A percentile compares a stretch with the other conserved stretches of the same genome.
Evolutionary conservation across 306 rosid genomes (phyloP).

Genomic region (Datisca glomerata): DNA sequence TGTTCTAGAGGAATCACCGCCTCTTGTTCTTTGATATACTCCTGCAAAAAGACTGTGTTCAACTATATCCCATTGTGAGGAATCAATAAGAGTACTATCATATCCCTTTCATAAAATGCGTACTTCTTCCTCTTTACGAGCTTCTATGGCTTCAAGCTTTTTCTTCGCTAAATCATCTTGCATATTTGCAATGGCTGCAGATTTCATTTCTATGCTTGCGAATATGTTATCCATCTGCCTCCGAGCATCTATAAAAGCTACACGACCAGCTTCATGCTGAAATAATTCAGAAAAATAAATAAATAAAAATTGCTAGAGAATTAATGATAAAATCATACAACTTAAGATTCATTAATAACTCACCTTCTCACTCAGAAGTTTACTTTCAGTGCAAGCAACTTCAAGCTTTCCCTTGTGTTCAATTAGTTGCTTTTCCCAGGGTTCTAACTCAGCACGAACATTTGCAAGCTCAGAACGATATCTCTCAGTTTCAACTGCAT

Average conservation of each 20-base stretch:
- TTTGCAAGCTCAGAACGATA: slow-evolving; percentile 63
- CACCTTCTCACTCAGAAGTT: slow-evolving; percentile 79
- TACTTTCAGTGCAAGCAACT: slow-evolving; percentile 61
- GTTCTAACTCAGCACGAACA: slow-evolving; percentile 85
- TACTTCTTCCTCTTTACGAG: slow-evolving; percentile 66
- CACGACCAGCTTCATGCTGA: slow-evolving; percentile 78
- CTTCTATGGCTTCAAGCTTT: slow-evolving; percentile 51
- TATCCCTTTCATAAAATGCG: slow-evolving; percentile 14
- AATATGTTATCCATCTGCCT: slow-evolving; percentile 51
- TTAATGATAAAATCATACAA: too few relatives aligned
- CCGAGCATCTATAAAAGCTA: slow-evolving; percentile 59
- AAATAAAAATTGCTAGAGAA: neutral
- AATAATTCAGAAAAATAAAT: slow-evolving; percentile 6
- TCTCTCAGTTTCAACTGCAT: slow-evolving; percentile 81
- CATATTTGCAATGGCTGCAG: slow-evolving; percentile 34
- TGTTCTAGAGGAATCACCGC: slow-evolving; percentile 76
- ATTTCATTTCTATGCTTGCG: slow-evolving; percentile 42
- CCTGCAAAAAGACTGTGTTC: slow-evolving; percentile 31
- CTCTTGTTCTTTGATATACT: slow-evolving; percentile 63
- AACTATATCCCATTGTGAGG: slow-evolving; percentile 9
- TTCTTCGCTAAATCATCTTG: slow-evolving; percentile 47
- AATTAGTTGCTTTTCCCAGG: slow-evolving; percentile 88
- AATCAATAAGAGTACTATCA: slow-evolving; percentile 3
- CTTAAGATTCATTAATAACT: neutral
- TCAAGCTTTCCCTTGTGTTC: slow-evolving; percentile 91